phyloP scores from a whole-genome alignment of 768 basidiomycete species.

The Melanogaster broomeanus region DNA sequence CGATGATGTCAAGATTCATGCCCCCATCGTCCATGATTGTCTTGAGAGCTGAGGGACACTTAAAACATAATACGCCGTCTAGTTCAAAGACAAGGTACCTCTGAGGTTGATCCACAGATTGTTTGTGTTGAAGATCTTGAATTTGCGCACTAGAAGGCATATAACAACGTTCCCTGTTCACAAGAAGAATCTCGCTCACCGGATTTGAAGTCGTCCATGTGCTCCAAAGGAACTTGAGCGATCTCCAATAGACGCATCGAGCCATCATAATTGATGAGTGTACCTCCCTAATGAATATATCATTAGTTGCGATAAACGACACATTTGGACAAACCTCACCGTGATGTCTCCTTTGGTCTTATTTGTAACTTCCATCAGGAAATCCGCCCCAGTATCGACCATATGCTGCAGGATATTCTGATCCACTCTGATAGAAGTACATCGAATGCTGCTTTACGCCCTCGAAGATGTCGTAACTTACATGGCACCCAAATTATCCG shows the following conservation, averaged over 20 bases:
- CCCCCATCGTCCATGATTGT: conserved; percentile 83
- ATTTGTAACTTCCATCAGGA: conserved; percentile 95
- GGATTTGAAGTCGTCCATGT: conserved; percentile 93
- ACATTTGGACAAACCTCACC: conserved; percentile 20
- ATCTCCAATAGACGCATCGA: conserved; percentile 88
- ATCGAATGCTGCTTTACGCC: conserved; percentile 5
- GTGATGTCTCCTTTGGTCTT: conserved; percentile 90
- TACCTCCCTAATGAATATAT: conserved; percentile 59
- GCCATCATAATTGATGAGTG: conserved; percentile 90
- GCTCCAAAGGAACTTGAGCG: conserved; percentile 91
- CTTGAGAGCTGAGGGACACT: conserved; percentile 67
- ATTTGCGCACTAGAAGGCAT: conserved; percentile 63
- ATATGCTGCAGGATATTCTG: conserved; percentile 85
- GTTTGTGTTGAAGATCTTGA: conserved; percentile 93
- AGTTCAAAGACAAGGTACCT: conserved; percentile 41
- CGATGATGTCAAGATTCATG: conserved; percentile 93
- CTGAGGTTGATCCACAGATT: conserved; percentile 80
- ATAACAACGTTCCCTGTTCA: not conserved
- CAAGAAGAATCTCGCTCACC: conserved; percentile 35
- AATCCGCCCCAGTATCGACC: conserved; percentile 79
- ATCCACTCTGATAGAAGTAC: conserved; percentile 57
- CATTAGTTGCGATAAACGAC: not conserved
- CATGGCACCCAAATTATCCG: conserved; percentile 94
- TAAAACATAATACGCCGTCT: not conserved
- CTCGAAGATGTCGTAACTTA: conserved; percentile 36